Evolutionary conservation across 2,329 filamentous ascomycete species (phyloP).

Genomic region (Fusarium sp.): DNA sequence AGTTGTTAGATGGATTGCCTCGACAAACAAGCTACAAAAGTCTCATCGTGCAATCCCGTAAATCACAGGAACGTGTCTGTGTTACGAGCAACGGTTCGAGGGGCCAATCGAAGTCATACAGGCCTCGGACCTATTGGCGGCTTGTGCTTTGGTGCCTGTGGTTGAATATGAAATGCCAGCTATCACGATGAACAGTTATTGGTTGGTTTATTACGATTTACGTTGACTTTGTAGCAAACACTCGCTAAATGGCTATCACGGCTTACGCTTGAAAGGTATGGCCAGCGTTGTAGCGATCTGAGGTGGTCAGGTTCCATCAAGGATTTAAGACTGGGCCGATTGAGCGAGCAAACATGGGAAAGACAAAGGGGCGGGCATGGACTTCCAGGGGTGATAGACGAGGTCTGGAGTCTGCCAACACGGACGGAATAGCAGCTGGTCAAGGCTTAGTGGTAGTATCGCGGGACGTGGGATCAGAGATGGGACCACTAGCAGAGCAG

Average conservation of each 20-base stretch:
- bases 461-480: constrained; percentile 36
- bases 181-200: constrained; percentile 2
- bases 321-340: not conserved
- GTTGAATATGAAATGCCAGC: not conserved
- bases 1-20: not conserved
- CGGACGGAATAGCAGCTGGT: constrained; percentile 16
- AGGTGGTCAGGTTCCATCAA: constrained; percentile 8
- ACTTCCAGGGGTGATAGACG: constrained; percentile 7
- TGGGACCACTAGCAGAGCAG: constrained; percentile 20
- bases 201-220: not conserved
- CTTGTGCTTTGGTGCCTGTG: constrained; percentile 1
- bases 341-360: constrained; percentile 3
- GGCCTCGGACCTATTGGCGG: constrained; percentile 8
- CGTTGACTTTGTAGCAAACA: constrained; percentile 1
- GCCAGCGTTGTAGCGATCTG: constrained; percentile 6
- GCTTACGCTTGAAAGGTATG: constrained; percentile 4
- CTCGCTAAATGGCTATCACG: constrained; percentile 2
- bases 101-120: constrained; percentile 5
- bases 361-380: constrained; percentile 3
- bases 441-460: constrained; percentile 27
- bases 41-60: not conserved
- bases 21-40: not conserved
- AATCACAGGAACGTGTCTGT: constrained; percentile 1
- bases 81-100: constrained; percentile 15
- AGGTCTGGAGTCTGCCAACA: constrained; percentile 22